Evolutionary conservation across 768 basidiomycete genomes (phyloP).

Genomic region (Daedalea quercina): DNA sequence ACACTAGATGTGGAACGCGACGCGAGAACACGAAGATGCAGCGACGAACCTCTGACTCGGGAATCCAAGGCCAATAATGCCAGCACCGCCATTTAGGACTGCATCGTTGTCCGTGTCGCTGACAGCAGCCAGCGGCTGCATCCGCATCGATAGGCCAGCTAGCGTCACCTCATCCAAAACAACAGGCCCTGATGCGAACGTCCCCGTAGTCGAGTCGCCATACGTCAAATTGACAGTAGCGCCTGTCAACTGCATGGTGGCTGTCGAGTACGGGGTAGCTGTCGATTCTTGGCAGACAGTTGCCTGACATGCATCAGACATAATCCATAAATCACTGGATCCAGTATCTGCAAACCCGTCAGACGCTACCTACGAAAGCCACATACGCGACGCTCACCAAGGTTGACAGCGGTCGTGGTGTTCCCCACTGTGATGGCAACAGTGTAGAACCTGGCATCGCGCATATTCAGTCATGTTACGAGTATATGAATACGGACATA

Average conservation of each 20-base stretch:
- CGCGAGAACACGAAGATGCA: background rate
- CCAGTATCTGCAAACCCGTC: constrained; percentile 52
- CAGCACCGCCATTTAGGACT: constrained; percentile 47
- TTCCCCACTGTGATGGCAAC: constrained; percentile 54
- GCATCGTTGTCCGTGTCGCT: constrained; percentile 70
- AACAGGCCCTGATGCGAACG: constrained; percentile 59
- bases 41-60: constrained; percentile 56
- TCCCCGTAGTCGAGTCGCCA: constrained; percentile 67
- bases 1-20: background rate
- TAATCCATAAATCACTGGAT: constrained; percentile 74
- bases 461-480: background rate
- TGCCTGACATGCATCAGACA: constrained; percentile 49
- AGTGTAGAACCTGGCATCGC: constrained; percentile 49
- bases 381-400: constrained; percentile 39
- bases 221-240: constrained; percentile 47
- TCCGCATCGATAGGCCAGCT: constrained; percentile 41
- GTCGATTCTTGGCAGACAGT: constrained; percentile 28
- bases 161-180: constrained; percentile 53
- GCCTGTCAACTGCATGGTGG: constrained; percentile 38
- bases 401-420: constrained; percentile 45
- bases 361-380: background rate
- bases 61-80: constrained; percentile 74
- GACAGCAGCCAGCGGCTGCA: constrained; percentile 62
- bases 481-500: constrained; percentile 27
- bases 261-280: constrained; percentile 41